phyloP scores from a whole-genome alignment of 805 yeast species.

The Lachancea quebecensis region DNA sequence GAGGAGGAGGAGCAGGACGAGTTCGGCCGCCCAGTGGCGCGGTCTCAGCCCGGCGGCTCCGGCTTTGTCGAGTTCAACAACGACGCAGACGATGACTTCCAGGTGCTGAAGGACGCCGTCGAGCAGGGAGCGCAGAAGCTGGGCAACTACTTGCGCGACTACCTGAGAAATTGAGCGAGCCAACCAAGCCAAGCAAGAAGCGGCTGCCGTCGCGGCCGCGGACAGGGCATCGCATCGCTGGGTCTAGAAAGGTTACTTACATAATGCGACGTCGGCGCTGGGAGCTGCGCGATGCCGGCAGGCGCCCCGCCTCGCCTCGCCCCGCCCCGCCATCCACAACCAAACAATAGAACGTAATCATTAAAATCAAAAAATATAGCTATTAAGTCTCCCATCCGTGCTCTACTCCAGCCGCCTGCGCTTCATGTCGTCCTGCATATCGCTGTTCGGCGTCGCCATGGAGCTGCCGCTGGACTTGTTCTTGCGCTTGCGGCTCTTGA shows the following conservation, averaged over 20 bases:
- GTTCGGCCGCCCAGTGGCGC: constrained; percentile 22
- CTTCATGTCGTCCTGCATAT: constrained; percentile 24
- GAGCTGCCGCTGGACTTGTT: constrained; percentile 29
- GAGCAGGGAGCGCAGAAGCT: constrained; percentile 91
- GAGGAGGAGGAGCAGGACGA: constrained; percentile 40
- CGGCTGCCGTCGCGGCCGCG: too few species aligned
- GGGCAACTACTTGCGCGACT: constrained; percentile 80
- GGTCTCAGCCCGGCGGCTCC: constrained; percentile 25
- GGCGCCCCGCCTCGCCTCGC: not conserved
- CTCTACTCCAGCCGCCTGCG: constrained; percentile 29
- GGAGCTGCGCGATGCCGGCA: not conserved
- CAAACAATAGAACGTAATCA: not conserved
- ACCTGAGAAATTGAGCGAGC: constrained; percentile 42
- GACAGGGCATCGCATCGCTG: constrained; percentile 1
- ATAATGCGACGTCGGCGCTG: not conserved
- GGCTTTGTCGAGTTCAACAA: constrained; percentile 63
- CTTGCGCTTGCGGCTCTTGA: constrained; percentile 25
- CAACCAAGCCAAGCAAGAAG: too few species aligned
- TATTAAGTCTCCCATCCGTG: not conserved
- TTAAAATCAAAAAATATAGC: constrained; percentile 6
- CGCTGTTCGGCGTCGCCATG: constrained; percentile 32
- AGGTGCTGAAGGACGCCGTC: constrained; percentile 80
- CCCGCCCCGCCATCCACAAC: not conserved
- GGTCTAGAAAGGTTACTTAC: not conserved
- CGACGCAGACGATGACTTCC: constrained; percentile 83